Evolutionary conservation across 2,329 filamentous ascomycete genomes (phyloP), one percentile per base, ranked within the genome.

Genomic region (Trichoderma gracile): DNA sequence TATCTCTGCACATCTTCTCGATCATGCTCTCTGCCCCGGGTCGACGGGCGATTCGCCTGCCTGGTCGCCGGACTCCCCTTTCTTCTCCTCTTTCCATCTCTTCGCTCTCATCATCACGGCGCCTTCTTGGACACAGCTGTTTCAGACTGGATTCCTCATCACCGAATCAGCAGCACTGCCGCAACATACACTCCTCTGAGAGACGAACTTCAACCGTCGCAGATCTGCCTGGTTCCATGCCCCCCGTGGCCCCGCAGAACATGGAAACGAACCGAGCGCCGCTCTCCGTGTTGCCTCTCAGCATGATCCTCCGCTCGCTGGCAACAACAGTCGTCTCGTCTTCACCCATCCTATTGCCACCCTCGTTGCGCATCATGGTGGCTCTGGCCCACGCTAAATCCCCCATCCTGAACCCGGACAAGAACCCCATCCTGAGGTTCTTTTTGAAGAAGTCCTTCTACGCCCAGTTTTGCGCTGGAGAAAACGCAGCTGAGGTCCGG

Each of bases 381-480:
- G 74, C 84, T 23, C 84, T 96, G 69, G 89, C 93, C 12, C 83
- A 92, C 74, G 88, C 90, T 27, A 84, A 84, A 57, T 88, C 80
- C 64, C 79, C 84, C 1, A 62, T 93, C 0, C 81, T 95, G 64
- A 89, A 89, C 74, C 88, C 92, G 5, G 92, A 96, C 73, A 81
- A 79, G 59, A 97, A 96, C 73, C 86, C 86, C 0, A 53, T 94
- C 1, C 81, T 96, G 17, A 84, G 87, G 49, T 85, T 81, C 66
- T 73, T 93, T 47, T 80, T 97, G 56, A 92, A 93, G 74, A 85
- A 88, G 73, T 96, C 92, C 0, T 93, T 97, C 71, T 97, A 97
- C 75, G 87, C 88, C 25, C 93, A 97, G 72, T 97, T 96, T 77
- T 97, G 93, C 76, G 92, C 91, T 0, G 93, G 93, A 30, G 90